phyloP scores from a whole-genome alignment of 495 filamentous ascomycete genomes.

The Penicillium argentinense region DNA sequence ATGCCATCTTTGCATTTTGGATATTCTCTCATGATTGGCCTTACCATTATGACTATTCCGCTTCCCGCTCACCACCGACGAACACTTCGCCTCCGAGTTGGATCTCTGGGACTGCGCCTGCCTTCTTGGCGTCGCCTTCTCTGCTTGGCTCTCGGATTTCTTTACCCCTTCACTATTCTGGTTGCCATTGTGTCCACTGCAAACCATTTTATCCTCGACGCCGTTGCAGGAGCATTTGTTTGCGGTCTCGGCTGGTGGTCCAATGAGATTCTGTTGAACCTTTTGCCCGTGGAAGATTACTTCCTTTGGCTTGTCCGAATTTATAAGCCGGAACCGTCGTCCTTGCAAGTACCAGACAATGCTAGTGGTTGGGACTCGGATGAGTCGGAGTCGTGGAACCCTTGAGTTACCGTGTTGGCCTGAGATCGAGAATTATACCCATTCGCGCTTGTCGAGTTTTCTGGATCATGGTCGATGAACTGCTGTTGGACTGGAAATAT shows the following conservation, averaged over 20 bases:
- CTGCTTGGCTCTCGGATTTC: conserved; percentile 52
- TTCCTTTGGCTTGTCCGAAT: conserved; percentile 62
- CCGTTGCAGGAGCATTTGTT: conserved; percentile 61
- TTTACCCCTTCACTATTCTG: conserved; percentile 65
- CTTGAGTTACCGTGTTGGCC: not conserved
- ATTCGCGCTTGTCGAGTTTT: too few species aligned
- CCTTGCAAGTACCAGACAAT: conserved; percentile 6
- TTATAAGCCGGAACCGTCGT: conserved; percentile 54
- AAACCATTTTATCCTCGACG: conserved; percentile 74
- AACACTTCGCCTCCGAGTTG: conserved; percentile 18
- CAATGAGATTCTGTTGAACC: conserved; percentile 59
- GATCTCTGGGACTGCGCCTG: conserved; percentile 24
- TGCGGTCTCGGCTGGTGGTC: conserved; percentile 57
- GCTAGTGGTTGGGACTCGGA: conserved; percentile 18
- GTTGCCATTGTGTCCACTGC: conserved; percentile 70
- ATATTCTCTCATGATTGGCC: conserved; percentile 73
- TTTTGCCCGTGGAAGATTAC: conserved; percentile 63
- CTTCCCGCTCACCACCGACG: conserved; percentile 38
- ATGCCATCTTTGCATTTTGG: conserved; percentile 84
- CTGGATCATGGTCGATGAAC: too few species aligned
- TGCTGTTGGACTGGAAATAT: too few species aligned
- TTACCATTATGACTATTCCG: conserved; percentile 61
- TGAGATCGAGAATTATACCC: too few species aligned
- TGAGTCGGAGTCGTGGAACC: conserved; percentile 16
- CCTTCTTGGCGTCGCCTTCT: conserved; percentile 47